Base-by-base conservation (phyloP, 129 eudicot species). In the Logfia minima region DNA sequence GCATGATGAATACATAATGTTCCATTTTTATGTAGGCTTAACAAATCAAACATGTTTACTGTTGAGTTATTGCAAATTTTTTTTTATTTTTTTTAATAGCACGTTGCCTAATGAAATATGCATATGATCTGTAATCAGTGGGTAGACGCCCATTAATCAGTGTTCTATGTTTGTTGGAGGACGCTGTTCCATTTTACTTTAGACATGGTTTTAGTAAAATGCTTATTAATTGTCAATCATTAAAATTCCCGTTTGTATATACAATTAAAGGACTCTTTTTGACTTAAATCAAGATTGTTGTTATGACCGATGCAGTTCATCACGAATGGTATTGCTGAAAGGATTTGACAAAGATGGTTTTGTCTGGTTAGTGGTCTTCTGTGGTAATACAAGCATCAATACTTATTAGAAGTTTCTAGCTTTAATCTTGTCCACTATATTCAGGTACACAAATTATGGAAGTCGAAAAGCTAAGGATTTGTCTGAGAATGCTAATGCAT, bases 251-350 rank as follows among this genome's bases (percentile, higher is more conserved):
- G 13, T 39, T 39, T 2, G 11, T 39, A 39, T 39, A 41, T 41
- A 41, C 48, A 41, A 9, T 41, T 2, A 41, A 41, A 34, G 37
- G 37, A 34, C 37, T 34, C 37, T 34, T 34, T 5, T 34, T 5
- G 37, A 34, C 14, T 41, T 41, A 23, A 76, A 43, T 60, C 21
- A 43, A 59, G 66, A 74, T 67, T 66, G 48, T 69, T 71, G 48
- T 53, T 80, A 39, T 59, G 28, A 31, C n/a, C 8, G 37, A 64
- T 76, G 85, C 95, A 95, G 99, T 63, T 92, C 99, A 67, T 95
- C 97, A 59, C 88, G 97, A 75, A 92, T 95, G 95, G 99, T 95
- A 68, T 83, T 92, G 88, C 95, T 95, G 79, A 90, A 95, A 86
- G 97, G 99, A 78, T 74, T 92, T 72, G 96, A 95, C 79, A 83